phyloP scores from a whole-genome alignment of 768 basidiomycete genomes.

The Austroboletus eburneus region DNA sequence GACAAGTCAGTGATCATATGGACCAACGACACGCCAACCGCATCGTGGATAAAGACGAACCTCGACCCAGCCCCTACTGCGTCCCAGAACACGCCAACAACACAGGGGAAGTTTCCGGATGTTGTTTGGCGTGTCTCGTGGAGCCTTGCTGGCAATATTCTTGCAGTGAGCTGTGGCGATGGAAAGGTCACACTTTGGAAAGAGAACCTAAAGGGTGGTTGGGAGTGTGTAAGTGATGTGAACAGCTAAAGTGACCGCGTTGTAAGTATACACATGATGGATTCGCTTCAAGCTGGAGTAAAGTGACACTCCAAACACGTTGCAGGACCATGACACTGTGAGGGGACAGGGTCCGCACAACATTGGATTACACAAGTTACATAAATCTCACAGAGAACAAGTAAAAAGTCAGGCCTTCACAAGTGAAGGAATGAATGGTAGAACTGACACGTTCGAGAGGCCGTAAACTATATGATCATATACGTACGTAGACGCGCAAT shows the following conservation, averaged over 20 bases:
- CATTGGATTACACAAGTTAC: constrained; percentile 9
- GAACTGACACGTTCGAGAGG: constrained; percentile 1
- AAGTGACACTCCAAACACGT: too few species aligned
- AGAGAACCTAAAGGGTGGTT: constrained; percentile 89
- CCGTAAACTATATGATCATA: constrained; percentile 13
- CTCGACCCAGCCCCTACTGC: constrained; percentile 65
- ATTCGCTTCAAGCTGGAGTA: too few species aligned
- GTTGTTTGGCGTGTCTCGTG: constrained; percentile 99
- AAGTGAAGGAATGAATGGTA: constrained; percentile 2
- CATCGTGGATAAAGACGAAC: constrained; percentile 75
- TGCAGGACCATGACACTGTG: too few species aligned
- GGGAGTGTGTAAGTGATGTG: constrained; percentile 97
- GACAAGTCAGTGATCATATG: constrained; percentile 89
- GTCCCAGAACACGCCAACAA: constrained; percentile 40
- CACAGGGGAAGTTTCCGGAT: constrained; percentile 85
- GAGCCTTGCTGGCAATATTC: constrained; percentile 93
- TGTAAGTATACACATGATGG: too few species aligned
- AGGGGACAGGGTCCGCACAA: too few species aligned
- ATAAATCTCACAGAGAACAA: constrained; percentile 8
- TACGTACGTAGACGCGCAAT: constrained; percentile 6
- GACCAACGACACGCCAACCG: constrained; percentile 76
- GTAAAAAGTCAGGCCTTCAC: not conserved
- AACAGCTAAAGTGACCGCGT: constrained; percentile 52
- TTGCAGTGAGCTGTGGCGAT: constrained; percentile 96
- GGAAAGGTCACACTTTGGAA: constrained; percentile 99